Evolutionary conservation across 1,284 basidiomycete species (phyloP).

Genomic region (Fomitopsis palustris): DNA sequence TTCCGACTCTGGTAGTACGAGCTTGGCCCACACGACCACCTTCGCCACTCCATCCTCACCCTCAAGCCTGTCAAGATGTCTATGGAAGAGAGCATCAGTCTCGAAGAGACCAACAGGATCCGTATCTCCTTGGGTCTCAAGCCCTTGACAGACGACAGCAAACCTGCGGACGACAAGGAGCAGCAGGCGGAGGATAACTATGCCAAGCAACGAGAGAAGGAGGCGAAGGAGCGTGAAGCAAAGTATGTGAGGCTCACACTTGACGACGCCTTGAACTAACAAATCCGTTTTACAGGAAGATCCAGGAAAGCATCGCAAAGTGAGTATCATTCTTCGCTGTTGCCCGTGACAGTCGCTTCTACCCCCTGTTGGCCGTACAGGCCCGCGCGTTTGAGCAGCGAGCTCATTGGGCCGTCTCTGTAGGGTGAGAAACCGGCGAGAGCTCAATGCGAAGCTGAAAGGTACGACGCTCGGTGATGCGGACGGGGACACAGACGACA

Average conservation of each 20-base stretch:
- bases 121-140: conserved; percentile 93
- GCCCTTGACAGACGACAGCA: conserved; percentile 80
- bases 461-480: conserved; percentile 87
- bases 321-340: conserved; percentile 49
- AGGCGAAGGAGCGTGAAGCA: conserved; percentile 70
- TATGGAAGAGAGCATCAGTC: conserved; percentile 85
- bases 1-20: too few relatives aligned
- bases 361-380: conserved; percentile 36
- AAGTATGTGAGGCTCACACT: conserved; percentile 48
- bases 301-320: conserved; percentile 85
- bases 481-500: conserved; percentile 69
- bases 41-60: neutral
- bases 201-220: conserved; percentile 63
- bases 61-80: conserved; percentile 38
- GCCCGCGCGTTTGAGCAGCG: conserved; percentile 19
- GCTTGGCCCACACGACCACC: neutral
- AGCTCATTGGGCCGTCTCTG: conserved; percentile 43
- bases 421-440: conserved; percentile 88
- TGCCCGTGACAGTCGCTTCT: conserved; percentile 43
- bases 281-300: conserved; percentile 46
- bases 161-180: conserved; percentile 66
- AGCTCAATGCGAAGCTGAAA: conserved; percentile 86
- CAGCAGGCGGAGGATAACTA: conserved; percentile 86
- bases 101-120: conserved; percentile 98
- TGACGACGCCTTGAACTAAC: neutral